Evolutionary conservation across 306 rosid genomes (phyloP).

Genomic region (Dalbergia oliveri): DNA sequence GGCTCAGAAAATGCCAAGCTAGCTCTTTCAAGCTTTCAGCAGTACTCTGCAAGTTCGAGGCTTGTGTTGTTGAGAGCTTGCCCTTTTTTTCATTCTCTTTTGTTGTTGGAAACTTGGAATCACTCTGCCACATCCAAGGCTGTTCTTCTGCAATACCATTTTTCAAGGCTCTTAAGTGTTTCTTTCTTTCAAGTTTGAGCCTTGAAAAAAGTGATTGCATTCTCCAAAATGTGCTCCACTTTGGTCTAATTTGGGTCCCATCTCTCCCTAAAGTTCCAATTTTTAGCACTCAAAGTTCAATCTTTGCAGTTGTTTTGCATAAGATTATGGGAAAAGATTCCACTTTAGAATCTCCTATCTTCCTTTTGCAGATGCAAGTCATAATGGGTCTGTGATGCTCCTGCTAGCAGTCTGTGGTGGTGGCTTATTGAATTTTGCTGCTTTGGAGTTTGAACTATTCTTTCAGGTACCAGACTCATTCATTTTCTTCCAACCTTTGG

Average conservation of each 20-base stretch:
- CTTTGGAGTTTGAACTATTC: slow-evolving; percentile 41
- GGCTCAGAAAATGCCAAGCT: slow-evolving; percentile 23
- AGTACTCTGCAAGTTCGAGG: background rate
- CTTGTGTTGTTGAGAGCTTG: background rate
- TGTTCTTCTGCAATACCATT: slow-evolving; percentile 34
- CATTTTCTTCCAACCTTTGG: slow-evolving; percentile 34
- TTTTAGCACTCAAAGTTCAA: slow-evolving; percentile 47
- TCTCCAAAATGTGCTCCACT: slow-evolving; percentile 33
- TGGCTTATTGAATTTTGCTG: slow-evolving; percentile 51
- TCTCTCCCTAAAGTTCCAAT: slow-evolving; percentile 50
- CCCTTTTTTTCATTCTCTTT: background rate
- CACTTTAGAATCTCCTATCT: slow-evolving; percentile 11
- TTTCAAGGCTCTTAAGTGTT: background rate
- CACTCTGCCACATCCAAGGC: background rate
- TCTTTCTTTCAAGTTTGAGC: slow-evolving; percentile 34
- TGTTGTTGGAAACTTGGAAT: background rate
- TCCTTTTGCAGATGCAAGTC: slow-evolving; percentile 25
- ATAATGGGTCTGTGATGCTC: slow-evolving; percentile 38
- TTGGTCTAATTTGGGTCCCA: slow-evolving; percentile 65
- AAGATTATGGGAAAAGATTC: slow-evolving; percentile 15
- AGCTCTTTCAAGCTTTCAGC: slow-evolving; percentile 1
- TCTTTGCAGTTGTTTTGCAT: slow-evolving; percentile 36
- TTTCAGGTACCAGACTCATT: slow-evolving; percentile 57
- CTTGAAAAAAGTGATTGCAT: slow-evolving; percentile 50
- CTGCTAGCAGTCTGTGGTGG: slow-evolving; percentile 43